Evolutionary conservation across 257 asterid genomes (phyloP).

Genomic region (Ajuga chamaepitys): DNA sequence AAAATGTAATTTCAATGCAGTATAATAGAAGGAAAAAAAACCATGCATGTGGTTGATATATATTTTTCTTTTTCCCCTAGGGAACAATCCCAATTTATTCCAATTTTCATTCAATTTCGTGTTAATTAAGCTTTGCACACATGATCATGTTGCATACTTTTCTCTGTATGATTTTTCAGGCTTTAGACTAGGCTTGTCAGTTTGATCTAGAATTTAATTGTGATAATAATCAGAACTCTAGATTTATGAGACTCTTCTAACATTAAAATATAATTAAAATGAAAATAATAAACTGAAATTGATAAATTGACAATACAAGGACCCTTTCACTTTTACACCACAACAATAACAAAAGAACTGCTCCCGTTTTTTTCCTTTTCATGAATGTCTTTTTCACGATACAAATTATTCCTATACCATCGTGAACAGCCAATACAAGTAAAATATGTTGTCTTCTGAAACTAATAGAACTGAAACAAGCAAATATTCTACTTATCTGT

Average conservation of each 20-base stretch:
- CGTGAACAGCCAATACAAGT: neutral
- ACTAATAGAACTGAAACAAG: neutral
- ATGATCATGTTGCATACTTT: neutral
- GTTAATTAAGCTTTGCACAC: neutral
- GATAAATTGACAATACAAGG: no score
- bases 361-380: no score
- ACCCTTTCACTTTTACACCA: no score
- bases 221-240: neutral
- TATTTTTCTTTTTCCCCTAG: no score
- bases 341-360: no score
- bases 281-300: no score
- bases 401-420: neutral
- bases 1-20: no score
- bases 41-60: no score
- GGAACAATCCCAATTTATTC: no score
- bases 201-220: neutral
- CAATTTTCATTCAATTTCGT: no score
- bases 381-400: no score
- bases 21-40: no score
- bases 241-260: neutral
- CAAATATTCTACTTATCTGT: neutral
- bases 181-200: neutral
- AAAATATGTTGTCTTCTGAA: neutral
- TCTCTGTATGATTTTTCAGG: neutral
- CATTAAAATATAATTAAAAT: neutral